phyloP scores from a whole-genome alignment of 1,284 basidiomycete genomes.

The Amylostereum areolatum region DNA sequence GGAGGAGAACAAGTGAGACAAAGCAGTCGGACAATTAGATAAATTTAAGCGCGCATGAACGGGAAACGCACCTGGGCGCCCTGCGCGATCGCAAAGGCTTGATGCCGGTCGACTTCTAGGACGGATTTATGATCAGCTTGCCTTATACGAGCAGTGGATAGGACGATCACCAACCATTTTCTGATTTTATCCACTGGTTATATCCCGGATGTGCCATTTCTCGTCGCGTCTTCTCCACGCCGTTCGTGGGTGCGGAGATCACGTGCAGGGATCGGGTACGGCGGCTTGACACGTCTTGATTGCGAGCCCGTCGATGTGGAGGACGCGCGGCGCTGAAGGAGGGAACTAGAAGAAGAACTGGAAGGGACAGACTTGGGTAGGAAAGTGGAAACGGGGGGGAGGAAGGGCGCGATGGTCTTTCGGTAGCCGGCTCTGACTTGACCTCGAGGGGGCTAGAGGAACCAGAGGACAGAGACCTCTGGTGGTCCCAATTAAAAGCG shows the following conservation, averaged over 20 bases:
- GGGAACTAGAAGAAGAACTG: conserved; percentile 7
- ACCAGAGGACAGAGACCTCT: conserved; percentile 10
- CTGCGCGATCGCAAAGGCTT: conserved; percentile 9
- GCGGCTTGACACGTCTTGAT: conserved; percentile 10
- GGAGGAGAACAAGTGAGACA: not conserved
- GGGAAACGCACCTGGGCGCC: conserved; percentile 7
- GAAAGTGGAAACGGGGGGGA: too few relatives aligned
- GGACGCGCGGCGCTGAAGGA: not conserved
- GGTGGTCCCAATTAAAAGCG: conserved; percentile 25
- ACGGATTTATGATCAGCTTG: not conserved
- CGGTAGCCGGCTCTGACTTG: conserved; percentile 12
- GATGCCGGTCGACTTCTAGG: conserved; percentile 12
- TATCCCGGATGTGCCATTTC: conserved; percentile 13
- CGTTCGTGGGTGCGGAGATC: conserved; percentile 7
- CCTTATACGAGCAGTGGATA: not conserved
- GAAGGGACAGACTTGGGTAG: too few relatives aligned
- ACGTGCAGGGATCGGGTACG: conserved; percentile 11
- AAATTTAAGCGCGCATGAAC: not conserved
- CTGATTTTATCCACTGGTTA: conserved; percentile 13
- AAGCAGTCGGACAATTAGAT: not conserved
- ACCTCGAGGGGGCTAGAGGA: conserved; percentile 12
- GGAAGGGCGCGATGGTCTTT: conserved; percentile 6
- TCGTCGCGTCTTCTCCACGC: conserved; percentile 6
- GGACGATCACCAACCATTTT: conserved; percentile 6
- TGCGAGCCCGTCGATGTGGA: conserved; percentile 7